Evolutionary conservation across 257 asterid species (phyloP).

Genomic region (Gentiana dahurica): DNA sequence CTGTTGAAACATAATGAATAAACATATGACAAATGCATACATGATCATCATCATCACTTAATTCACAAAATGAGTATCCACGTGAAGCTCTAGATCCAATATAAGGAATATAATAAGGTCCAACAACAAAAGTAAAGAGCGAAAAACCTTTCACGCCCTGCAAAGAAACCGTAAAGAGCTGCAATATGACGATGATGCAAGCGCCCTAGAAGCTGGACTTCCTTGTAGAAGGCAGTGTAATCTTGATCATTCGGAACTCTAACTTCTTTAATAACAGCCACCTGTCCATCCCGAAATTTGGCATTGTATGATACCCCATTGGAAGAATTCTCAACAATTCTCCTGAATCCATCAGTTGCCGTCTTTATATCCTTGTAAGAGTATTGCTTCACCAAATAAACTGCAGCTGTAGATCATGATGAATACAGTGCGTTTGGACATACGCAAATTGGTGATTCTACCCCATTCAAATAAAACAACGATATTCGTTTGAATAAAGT

Average conservation of each 20-base stretch:
- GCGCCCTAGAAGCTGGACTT: conserved; percentile 52
- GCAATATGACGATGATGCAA: conserved; percentile 90
- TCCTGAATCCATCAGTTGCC: conserved; percentile 74
- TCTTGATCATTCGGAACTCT: conserved; percentile 35
- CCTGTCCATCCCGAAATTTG: conserved; percentile 47
- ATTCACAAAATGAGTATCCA: no score
- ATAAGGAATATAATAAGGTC: not conserved
- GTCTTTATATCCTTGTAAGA: conserved; percentile 76
- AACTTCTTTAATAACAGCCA: conserved; percentile 51
- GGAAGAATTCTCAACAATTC: conserved; percentile 33
- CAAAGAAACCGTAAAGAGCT: conserved; percentile 55
- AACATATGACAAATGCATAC: no score
- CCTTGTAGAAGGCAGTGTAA: conserved; percentile 35
- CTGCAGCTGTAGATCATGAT: conserved; percentile 27
- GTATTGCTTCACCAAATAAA: conserved; percentile 44
- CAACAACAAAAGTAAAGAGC: conserved; percentile 8
- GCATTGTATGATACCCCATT: conserved; percentile 55
- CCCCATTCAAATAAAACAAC: not conserved
- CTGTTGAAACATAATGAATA: no score
- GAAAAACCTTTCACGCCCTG: conserved; percentile 54
- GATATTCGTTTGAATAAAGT: not conserved
- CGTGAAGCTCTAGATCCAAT: no score
- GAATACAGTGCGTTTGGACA: not conserved
- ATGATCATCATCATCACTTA: no score
- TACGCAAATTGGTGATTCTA: not conserved